Percentiles rank a stretch among this genome's conserved stretches.
phyloP scores from a whole-genome alignment of 1,139 yeast genomes.

The Hemisphaericaspora xylofermentans region DNA sequence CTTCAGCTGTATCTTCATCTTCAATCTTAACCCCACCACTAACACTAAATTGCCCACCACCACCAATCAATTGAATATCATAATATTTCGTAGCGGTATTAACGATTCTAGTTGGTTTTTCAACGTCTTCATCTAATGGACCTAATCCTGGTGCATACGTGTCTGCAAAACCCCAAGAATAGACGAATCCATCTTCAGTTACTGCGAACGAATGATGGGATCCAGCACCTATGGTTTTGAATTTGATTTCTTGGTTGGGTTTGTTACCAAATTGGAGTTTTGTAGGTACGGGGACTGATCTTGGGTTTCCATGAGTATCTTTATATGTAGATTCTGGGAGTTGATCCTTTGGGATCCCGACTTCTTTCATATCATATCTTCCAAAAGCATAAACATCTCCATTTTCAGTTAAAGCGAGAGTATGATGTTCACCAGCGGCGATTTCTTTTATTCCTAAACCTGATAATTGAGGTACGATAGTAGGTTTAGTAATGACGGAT shows the following conservation, averaged over 20 bases:
- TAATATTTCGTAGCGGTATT: slow-evolving; percentile 89
- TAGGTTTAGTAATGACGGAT: slow-evolving; percentile 75
- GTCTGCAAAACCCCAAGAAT: slow-evolving; percentile 98
- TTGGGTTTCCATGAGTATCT: slow-evolving; percentile 77
- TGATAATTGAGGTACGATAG: slow-evolving; percentile 59
- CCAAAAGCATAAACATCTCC: slow-evolving; percentile 88
- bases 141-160: slow-evolving; percentile 96
- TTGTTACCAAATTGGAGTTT: slow-evolving; percentile 39
- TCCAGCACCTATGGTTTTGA: slow-evolving; percentile 74
- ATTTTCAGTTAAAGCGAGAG: slow-evolving; percentile 65
- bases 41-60: slow-evolving; percentile 94
- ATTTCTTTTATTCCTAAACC: slow-evolving; percentile 56
- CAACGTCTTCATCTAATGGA: slow-evolving; percentile 86
- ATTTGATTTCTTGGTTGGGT: slow-evolving; percentile 28
- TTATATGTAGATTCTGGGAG: slow-evolving; percentile 66
- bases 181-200: slow-evolving; percentile 78
- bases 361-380: slow-evolving; percentile 87
- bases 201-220: slow-evolving; percentile 91
- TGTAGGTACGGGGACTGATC: slow-evolving; percentile 89
- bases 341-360: slow-evolving; percentile 70
- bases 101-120: slow-evolving; percentile 77
- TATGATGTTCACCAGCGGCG: slow-evolving; percentile 94
- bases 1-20: slow-evolving; percentile 61
- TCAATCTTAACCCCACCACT: slow-evolving; percentile 73
- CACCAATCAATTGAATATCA: slow-evolving; percentile 69